Percentiles rank a stretch among this genome's conserved stretches.
Evolutionary conservation across 2,329 filamentous ascomycete species (phyloP).

Genomic region (Penicillium sp.): DNA sequence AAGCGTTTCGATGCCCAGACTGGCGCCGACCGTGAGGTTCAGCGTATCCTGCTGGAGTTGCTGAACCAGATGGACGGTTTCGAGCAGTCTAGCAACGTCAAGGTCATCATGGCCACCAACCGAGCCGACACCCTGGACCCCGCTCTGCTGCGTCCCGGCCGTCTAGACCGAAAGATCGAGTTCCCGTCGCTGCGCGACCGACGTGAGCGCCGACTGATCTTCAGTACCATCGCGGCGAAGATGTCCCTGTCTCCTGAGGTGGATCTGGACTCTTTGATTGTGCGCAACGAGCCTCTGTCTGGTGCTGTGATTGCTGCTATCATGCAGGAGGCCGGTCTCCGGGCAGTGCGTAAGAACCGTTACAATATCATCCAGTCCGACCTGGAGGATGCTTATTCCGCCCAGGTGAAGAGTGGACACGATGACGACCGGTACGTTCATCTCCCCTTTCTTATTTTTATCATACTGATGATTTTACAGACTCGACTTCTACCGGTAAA

Average conservation of each 20-base stretch:
- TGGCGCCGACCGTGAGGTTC: slow-evolving; percentile 94
- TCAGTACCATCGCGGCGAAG: slow-evolving; percentile 92
- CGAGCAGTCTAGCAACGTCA: slow-evolving; percentile 98
- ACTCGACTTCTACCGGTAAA: slow-evolving; percentile 84
- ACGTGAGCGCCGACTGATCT: slow-evolving; percentile 92
- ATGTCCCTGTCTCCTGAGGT: slow-evolving; percentile 98
- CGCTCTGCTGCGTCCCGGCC: slow-evolving; percentile 87
- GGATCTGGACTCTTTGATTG: slow-evolving; percentile 92
- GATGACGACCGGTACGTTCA: slow-evolving; percentile 61
- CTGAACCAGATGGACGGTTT: slow-evolving; percentile 99
- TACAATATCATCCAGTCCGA: slow-evolving; percentile 99
- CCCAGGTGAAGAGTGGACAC: slow-evolving; percentile 84
- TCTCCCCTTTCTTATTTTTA: neutral
- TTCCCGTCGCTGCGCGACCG: slow-evolving; percentile 94
- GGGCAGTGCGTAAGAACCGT: slow-evolving; percentile 93
- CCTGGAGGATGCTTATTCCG: slow-evolving; percentile 94
- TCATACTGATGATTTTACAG: slow-evolving; percentile 59
- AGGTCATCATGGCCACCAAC: slow-evolving; percentile 99
- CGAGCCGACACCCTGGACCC: slow-evolving; percentile 96
- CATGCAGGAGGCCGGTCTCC: slow-evolving; percentile 96
- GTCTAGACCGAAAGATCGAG: slow-evolving; percentile 97
- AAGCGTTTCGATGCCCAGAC: slow-evolving; percentile 99
- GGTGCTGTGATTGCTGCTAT: slow-evolving; percentile 97
- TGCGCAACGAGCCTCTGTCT: slow-evolving; percentile 91
- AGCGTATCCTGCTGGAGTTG: slow-evolving; percentile 94